Percentiles rank a stretch among this genome's conserved stretches.
phyloP scores from a whole-genome alignment of 164 flowering plant species.

The Taxillus chinensis region DNA sequence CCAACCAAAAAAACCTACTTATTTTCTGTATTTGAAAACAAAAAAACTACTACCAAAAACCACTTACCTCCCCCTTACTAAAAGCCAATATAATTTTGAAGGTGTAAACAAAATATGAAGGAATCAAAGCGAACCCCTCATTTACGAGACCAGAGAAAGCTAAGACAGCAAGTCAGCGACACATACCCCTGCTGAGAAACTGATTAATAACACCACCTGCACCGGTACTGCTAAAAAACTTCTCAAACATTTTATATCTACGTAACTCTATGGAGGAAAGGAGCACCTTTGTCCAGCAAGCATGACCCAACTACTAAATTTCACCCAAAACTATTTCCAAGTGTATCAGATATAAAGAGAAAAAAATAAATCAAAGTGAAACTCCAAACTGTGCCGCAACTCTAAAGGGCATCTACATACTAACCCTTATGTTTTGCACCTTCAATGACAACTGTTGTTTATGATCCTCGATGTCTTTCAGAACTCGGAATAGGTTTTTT shows the following conservation, averaged over 20 bases:
- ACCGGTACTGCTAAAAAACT: not conserved
- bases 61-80: too few species aligned
- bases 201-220: too few species aligned
- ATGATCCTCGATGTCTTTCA: slow-evolving; percentile 53
- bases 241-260: not conserved
- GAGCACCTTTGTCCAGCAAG: not conserved
- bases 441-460: slow-evolving; percentile 41
- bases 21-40: too few species aligned
- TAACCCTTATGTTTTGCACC: slow-evolving; percentile 45
- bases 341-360: not conserved
- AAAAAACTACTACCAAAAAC: too few species aligned
- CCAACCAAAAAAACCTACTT: too few species aligned
- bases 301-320: not conserved
- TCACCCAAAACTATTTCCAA: not conserved
- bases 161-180: too few species aligned
- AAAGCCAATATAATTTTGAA: too few species aligned
- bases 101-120: too few species aligned
- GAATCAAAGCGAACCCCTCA: too few species aligned
- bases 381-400: slow-evolving; percentile 10
- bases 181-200: too few species aligned
- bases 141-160: too few species aligned
- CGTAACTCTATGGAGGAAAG: not conserved
- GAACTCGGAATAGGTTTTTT: slow-evolving; percentile 34
- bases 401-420: slow-evolving; percentile 35
- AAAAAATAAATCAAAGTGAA: slow-evolving; percentile 6